phyloP scores from a whole-genome alignment of 768 basidiomycete species.

The Fibroporia radiculosa region DNA sequence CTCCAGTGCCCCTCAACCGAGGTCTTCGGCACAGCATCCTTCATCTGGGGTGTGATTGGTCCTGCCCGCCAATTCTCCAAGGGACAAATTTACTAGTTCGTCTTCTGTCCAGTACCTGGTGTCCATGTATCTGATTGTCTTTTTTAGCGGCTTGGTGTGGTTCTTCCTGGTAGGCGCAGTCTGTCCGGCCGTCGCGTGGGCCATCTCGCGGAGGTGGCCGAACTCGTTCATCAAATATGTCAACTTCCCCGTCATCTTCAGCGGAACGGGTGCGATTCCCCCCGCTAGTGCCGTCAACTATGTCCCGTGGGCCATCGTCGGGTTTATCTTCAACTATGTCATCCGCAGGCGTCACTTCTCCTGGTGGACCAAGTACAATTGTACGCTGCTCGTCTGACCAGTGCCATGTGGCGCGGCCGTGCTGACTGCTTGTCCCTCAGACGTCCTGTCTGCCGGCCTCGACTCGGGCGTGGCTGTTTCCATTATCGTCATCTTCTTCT shows the following conservation, averaged over 20 bases:
- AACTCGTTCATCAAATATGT: constrained; percentile 36
- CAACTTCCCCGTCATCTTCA: constrained; percentile 36
- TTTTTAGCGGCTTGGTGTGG: constrained; percentile 23
- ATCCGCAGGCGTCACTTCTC: constrained; percentile 29
- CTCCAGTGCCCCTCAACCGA: constrained; percentile 15
- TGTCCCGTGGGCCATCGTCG: constrained; percentile 29
- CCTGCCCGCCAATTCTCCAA: constrained; percentile 28
- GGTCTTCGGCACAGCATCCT: constrained; percentile 46
- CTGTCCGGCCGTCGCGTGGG: constrained; percentile 29
- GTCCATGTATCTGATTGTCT: background rate
- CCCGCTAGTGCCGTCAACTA: constrained; percentile 36
- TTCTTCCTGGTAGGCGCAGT: constrained; percentile 39
- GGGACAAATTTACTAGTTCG: constrained; percentile 29
- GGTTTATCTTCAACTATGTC: constrained; percentile 30
- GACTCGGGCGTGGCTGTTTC: constrained; percentile 48
- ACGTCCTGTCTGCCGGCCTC: constrained; percentile 68
- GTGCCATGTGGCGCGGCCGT: constrained; percentile 7
- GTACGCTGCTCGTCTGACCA: constrained; percentile 10
- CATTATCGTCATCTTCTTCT: constrained; percentile 23
- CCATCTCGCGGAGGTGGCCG: constrained; percentile 53
- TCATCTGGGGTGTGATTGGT: constrained; percentile 41
- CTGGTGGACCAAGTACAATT: constrained; percentile 35
- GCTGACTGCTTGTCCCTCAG: constrained; percentile 23
- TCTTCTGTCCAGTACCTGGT: background rate
- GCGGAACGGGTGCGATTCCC: constrained; percentile 31